Conservation (phyloP, 164 flowering plant species). For the Liriodendron chinense region DNA sequence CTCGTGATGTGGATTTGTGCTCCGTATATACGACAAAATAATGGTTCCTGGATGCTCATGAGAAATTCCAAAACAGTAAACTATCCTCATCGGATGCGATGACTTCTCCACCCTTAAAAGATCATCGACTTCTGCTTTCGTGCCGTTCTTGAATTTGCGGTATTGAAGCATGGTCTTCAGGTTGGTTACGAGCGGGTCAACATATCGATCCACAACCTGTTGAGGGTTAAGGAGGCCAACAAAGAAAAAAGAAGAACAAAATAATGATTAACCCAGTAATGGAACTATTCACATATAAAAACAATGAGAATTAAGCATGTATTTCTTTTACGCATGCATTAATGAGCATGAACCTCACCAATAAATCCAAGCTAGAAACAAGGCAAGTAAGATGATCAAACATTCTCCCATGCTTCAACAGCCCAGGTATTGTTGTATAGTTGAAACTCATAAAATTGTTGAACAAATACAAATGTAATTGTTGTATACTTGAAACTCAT, state of each 20-base stretch:
- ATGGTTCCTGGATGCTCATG: slow-evolving; percentile 97
- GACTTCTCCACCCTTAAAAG: slow-evolving; percentile 67
- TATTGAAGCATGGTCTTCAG: slow-evolving; percentile 83
- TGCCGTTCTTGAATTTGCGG: slow-evolving; percentile 80
- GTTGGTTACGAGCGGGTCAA: slow-evolving; percentile 84
- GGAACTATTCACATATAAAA: not conserved
- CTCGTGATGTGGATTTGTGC: slow-evolving; percentile 90
- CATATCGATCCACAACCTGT: slow-evolving; percentile 95
- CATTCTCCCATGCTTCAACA: not conserved
- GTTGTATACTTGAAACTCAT: no score
- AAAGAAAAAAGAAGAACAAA: not conserved
- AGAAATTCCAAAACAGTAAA: slow-evolving; percentile 85
- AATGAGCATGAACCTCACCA: not conserved
- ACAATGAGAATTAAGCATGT: not conserved
- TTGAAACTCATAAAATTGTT: no score
- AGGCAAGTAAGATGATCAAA: not conserved
- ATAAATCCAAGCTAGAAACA: no score
- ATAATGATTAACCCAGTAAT: not conserved
- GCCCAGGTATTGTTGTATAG: not conserved
- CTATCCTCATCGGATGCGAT: slow-evolving; percentile 79
- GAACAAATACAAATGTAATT: no score
- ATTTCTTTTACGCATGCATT: not conserved
- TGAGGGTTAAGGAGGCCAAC: not conserved
- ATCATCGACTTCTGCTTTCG: slow-evolving; percentile 90
- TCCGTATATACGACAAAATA: slow-evolving; percentile 78